A percentile compares a stretch with the other conserved stretches of the same genome.
Conservation (phyloP, 163 green algal species). For the Scenedesmus sp. region DNA sequence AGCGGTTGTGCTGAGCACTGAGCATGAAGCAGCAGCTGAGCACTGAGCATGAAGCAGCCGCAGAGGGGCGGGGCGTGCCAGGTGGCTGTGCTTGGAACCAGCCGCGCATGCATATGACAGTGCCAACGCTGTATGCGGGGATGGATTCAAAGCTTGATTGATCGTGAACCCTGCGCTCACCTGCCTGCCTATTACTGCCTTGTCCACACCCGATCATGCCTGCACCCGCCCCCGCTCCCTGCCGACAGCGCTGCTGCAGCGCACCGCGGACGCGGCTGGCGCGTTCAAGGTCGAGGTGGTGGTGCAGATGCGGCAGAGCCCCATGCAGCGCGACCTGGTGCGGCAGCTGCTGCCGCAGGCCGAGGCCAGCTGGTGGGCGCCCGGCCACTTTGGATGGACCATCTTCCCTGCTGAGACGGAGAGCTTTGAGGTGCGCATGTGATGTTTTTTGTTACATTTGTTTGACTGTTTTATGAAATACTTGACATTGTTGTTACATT, state of each 20-base stretch:
- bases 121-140: no score
- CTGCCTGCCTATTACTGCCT: not conserved
- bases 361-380: conserved; percentile 84
- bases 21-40: no score
- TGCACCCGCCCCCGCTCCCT: not conserved
- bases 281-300: conserved; percentile 83
- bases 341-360: conserved; percentile 82
- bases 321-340: conserved; percentile 84
- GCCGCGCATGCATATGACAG: no score
- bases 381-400: conserved; percentile 86
- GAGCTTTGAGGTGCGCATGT: conserved; percentile 63
- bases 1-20: no score
- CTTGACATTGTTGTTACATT: not conserved
- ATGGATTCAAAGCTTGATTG: no score
- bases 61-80: no score
- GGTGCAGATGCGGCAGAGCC: conserved; percentile 80
- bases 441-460: not conserved
- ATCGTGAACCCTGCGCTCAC: not conserved
- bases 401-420: conserved; percentile 89
- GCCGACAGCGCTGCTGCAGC: conserved; percentile 33
- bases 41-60: no score
- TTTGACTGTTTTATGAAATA: not conserved
- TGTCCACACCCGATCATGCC: not conserved
- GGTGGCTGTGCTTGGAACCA: no score
- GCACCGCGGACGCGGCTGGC: not conserved